A percentile compares a stretch with the other conserved stretches of the same genome.
These are phyloP conservation scores for Ceratopteris richardii DNA, from an alignment of 75 land plant genomes.

Conservation along the genomic window DNA sequence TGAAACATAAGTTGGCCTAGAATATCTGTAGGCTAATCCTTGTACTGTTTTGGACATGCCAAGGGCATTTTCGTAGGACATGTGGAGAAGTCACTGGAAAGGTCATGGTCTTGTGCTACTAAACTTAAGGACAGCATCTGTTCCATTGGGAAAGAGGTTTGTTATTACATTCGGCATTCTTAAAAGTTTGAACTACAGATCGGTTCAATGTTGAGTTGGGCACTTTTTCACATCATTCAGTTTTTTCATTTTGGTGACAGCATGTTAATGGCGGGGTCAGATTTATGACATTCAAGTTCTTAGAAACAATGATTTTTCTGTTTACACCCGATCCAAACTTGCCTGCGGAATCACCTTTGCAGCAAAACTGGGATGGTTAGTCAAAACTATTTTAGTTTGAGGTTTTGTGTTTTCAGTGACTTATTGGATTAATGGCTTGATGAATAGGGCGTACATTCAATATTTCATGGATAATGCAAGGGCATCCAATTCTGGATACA, in stretches of 20 bases:
- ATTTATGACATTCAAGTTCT: conserved; percentile 69
- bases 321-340: conserved; percentile 91
- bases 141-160: conserved; percentile 70
- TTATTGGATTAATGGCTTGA: conserved; percentile 12
- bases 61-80: conserved; percentile 74
- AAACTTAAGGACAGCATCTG: conserved; percentile 70
- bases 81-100: conserved; percentile 46
- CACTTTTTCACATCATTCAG: neutral
- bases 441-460: conserved; percentile 32
- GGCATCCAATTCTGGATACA: conserved; percentile 74
- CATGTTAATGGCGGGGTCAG: conserved; percentile 70
- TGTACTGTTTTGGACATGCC: neutral
- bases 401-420: neutral
- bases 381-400: neutral
- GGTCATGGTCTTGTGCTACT: conserved; percentile 66
- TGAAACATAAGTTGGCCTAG: neutral
- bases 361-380: conserved; percentile 55
- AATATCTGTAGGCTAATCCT: no score
- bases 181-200: neutral
- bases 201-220: neutral
- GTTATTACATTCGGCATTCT: neutral
- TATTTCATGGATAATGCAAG: conserved; percentile 76
- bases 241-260: conserved; percentile 15
- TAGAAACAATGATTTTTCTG: conserved; percentile 65
- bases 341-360: conserved; percentile 42